Conservation (phyloP, 2,329 filamentous ascomycete species). For the Trichoderma endophyticum region DNA sequence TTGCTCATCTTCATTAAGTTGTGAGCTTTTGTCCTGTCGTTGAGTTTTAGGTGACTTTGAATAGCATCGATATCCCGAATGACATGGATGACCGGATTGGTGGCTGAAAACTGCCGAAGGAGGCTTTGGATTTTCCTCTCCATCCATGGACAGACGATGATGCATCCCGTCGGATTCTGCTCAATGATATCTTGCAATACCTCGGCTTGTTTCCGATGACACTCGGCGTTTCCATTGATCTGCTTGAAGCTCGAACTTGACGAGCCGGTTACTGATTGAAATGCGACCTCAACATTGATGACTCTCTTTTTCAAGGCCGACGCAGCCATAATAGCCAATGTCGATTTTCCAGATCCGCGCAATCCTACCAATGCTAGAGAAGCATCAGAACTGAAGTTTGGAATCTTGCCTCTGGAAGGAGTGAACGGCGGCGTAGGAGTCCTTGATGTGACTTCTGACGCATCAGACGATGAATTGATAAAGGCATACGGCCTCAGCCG, state of each 20-base stretch:
- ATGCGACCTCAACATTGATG: constrained; percentile 3
- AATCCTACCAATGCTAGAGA: constrained; percentile 1
- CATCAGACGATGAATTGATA: not conserved
- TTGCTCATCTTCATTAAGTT: constrained; percentile 13
- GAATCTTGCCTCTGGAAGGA: not conserved
- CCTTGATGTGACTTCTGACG: not conserved
- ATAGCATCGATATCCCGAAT: constrained; percentile 1
- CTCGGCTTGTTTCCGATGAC: not conserved
- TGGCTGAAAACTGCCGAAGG: constrained; percentile 1
- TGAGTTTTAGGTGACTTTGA: not conserved
- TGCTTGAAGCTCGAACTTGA: constrained; percentile 8
- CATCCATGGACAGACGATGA: constrained; percentile 14
- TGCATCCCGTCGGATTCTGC: constrained; percentile 3
- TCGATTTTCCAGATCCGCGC: constrained; percentile 11
- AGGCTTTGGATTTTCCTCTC: constrained; percentile 8
- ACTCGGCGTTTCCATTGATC: not conserved
- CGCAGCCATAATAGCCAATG: constrained; percentile 10
- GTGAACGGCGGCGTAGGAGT: constrained; percentile 5
- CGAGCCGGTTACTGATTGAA: not conserved
- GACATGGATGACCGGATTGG: constrained; percentile 4
- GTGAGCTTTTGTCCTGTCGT: not conserved
- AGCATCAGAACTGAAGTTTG: constrained; percentile 4
- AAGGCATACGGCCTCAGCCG: not conserved
- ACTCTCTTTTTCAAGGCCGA: constrained; percentile 10
- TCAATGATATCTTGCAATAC: not conserved